Base-by-base conservation (phyloP, 805 yeast genomes). In the Dipodascus geniculatus region DNA sequence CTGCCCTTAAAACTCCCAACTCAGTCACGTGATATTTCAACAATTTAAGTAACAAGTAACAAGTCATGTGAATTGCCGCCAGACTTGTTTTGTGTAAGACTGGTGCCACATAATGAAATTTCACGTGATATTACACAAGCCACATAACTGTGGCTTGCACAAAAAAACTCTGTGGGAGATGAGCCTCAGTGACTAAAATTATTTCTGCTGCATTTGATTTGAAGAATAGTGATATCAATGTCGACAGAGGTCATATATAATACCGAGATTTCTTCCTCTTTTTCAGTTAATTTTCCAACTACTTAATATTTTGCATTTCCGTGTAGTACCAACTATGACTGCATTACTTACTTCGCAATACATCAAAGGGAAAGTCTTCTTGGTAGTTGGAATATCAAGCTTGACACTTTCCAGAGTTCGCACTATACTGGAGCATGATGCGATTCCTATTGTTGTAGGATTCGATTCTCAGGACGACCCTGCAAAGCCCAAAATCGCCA, bases 381-480 rank as follows among this genome's bases (percentile, higher is more conserved):
- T 84, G 38, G 73, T 85, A 3, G 65, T 83, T 9, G 88, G 87
- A 3, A 49, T 70, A 2, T 70, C 77, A 3, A 70, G 70, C 19
- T 66, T 75, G n/a, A 70, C 81, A 0, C 63, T 71, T 14, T 66
- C 72, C 22, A 72, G 90, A 58, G 71, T 80, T 16, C 71, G 68
- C 23, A 63, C 74, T 6, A 72, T 80, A 23, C 57, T 79, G 11
- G 75, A 74, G 44, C 63, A 77, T 22, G 85, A 87, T 6, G 87
- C 86, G 1, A 61, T 54, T 2, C 81, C 85, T 0, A 68, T 82
- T 2, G 64, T 83, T 38, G 71, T 80, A n/a, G 65, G 74, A 6
- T 2, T 22, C 4, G 23, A n/a, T 3, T 9, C 6, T 14, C 20
- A 20, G 3, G 4, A 3, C 3, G 22, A 19, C n/a, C 6, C 49